Base-by-base conservation (phyloP, 139 green algal genomes). In the Picochlorum sp. region DNA sequence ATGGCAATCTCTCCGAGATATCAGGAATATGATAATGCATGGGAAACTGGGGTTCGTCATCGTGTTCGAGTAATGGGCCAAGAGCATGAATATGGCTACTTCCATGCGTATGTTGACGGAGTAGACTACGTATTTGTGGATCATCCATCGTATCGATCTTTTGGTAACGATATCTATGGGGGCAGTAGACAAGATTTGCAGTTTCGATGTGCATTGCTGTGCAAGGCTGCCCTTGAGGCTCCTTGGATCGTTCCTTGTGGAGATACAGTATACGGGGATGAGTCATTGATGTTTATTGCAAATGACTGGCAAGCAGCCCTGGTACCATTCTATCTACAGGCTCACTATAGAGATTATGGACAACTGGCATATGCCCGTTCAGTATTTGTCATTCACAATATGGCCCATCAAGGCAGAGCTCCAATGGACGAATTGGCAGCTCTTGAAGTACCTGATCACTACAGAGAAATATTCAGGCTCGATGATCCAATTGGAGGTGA, bases 261-360 rank as follows among this genome's bases (percentile, higher is more conserved):
- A 16, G 87, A 82, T 12, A 63, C 74, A 4, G 52, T 75, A 5
- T 96, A 95, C 58, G 89, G 90, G 13, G 86, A 93, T 54, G 68
- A 78, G 63, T 94, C 93, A 74, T 72, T 88, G 10, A 66, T 89
- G 33, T 97, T 89, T 61, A 77, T 95, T 26, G 89, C 87, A 36
- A 95, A 96, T 64, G 89, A 96, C 71, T 97, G 90, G 90, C 90
- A 95, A 70, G 85, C 87, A 33, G 74, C 82, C 22, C 69, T 97
- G 49, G 63, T 96, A 65, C 89, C 89, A 0, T 75, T 95, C 7
- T 96, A 95, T 68, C 73, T 96, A 55, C 81, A 92, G 81, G 91
- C 83, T 5, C 89, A 97, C 72, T 98, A 97, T 76, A 79, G 89
- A n/a, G 91, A 97, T 63, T 76, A 94, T 54, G 87, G 81, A 43